These are phyloP conservation scores for Globisporangium cylindrosporum DNA, from an alignment of 352 stramenopile species.

Conservation along the genomic window DNA sequence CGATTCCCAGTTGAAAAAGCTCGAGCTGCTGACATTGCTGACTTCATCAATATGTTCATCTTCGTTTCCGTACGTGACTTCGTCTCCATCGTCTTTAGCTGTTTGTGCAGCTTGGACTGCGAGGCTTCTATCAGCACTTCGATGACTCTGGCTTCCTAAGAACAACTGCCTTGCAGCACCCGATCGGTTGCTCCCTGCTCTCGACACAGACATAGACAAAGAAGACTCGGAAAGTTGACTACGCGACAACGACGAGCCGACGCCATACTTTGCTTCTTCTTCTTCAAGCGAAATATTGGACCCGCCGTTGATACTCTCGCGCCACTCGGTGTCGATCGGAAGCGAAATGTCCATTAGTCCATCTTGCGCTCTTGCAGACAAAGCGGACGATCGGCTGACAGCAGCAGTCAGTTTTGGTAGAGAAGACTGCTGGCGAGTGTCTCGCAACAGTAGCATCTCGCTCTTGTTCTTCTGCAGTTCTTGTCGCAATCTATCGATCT, in stretches of 20 bases:
- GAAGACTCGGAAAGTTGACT: constrained; percentile 51
- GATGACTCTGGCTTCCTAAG: neutral
- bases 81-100: neutral
- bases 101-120: neutral
- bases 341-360: constrained; percentile 23
- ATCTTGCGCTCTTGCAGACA: neutral
- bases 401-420: neutral
- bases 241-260: constrained; percentile 51
- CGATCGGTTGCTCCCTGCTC: neutral
- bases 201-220: constrained; percentile 13
- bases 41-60: constrained; percentile 11
- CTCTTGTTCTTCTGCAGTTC: constrained; percentile 39
- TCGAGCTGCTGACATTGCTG: constrained; percentile 16
- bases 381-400: neutral
- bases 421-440: neutral
- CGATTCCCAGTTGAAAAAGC: constrained; percentile 56
- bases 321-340: constrained; percentile 22
- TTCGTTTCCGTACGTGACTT: neutral
- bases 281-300: constrained; percentile 26
- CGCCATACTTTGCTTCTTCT: constrained; percentile 20
- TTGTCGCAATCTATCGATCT: constrained; percentile 53
- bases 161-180: constrained; percentile 8
- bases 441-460: neutral
- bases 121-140: neutral
- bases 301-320: constrained; percentile 25